Conservation (phyloP, 2,329 filamentous ascomycete species). For the Epichloe hybrida region DNA sequence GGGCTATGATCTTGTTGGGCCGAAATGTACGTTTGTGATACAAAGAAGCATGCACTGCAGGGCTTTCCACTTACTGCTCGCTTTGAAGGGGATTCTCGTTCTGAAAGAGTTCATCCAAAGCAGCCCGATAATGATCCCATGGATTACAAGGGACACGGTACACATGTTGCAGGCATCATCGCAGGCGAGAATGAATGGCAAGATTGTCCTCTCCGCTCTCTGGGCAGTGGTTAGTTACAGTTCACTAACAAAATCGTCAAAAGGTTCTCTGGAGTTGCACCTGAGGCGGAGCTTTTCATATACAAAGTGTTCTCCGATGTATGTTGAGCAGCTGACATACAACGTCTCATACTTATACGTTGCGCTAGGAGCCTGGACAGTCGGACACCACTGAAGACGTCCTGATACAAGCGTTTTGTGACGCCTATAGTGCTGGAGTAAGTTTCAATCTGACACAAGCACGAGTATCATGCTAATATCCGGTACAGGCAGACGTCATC, state of each 20-base stretch:
- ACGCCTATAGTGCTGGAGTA: conserved; percentile 22
- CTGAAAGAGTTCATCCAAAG: conserved; percentile 11
- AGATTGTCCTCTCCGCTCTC: background rate
- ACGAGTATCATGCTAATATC: background rate
- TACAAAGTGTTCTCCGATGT: conserved; percentile 30
- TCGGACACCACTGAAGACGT: conserved; percentile 18
- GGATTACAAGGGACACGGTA: conserved; percentile 11
- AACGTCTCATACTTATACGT: background rate
- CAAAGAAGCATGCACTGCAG: background rate
- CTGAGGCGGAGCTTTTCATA: conserved; percentile 28
- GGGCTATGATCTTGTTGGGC: conserved; percentile 26
- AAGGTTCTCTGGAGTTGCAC: conserved; percentile 31
- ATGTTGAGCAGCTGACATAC: background rate
- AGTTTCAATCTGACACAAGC: background rate
- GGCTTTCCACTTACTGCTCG: background rate
- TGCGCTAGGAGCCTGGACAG: background rate
- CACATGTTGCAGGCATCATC: conserved; percentile 32
- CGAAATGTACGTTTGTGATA: conserved; percentile 13
- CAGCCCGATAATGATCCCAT: conserved; percentile 17
- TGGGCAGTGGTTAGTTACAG: background rate
- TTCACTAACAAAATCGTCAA: background rate
- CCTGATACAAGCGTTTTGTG: conserved; percentile 23
- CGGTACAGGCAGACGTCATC: conserved; percentile 27
- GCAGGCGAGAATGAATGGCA: conserved; percentile 28
- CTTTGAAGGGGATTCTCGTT: conserved; percentile 3